Evolutionary conservation across 148 eudicot species (phyloP), one percentile per base, ranked within the genome.

Genomic region (Dysphania ambrosioides): DNA sequence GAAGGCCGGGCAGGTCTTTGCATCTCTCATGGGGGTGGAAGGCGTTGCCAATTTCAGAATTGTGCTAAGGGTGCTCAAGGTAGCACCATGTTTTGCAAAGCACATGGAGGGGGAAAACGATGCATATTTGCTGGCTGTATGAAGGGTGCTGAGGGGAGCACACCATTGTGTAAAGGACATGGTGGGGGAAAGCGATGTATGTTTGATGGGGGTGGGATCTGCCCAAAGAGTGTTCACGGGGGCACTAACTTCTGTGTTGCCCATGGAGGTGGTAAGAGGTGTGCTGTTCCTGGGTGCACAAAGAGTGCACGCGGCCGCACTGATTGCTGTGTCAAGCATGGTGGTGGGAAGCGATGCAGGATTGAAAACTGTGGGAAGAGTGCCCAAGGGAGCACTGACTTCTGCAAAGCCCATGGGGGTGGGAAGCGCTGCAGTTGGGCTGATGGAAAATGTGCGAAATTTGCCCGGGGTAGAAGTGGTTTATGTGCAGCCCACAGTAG

Each of bases 81-180:
- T 2, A 90, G 96, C 78, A 92, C 99, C 23, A 31, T 84, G 82
- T 90, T 67, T 31, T 95, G 99, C 68, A 95, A 92, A 56, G 97
- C 99, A 2, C 99, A 95, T 21, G 99, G 99, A 16, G 99, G 99
- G 9, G 99, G 99, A 12, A 92, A 92, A 66, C 87, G 97, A 3
- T 95, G 99, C 73, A 59, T 90, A 19, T 95, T 92, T 60, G 86
- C 93, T 0, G 96, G 96, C 29, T 95, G 99, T 75, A 88, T 88
- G 0, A 95, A 92, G 70, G 99, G 99, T 26, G 99, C 99, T 2
- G 97, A 95, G 67, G 99, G 98, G 53, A 95, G 99, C 80, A 95
- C 99, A 0, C 96, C 99, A 0, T 80, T 95, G 4, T 95, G 99
- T 83, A 95, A 95, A 76, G 99, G 86, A 24, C 99, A 95, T 23